Conservation (phyloP, 805 yeast species). For the Schwanniomyces polymorphus region DNA sequence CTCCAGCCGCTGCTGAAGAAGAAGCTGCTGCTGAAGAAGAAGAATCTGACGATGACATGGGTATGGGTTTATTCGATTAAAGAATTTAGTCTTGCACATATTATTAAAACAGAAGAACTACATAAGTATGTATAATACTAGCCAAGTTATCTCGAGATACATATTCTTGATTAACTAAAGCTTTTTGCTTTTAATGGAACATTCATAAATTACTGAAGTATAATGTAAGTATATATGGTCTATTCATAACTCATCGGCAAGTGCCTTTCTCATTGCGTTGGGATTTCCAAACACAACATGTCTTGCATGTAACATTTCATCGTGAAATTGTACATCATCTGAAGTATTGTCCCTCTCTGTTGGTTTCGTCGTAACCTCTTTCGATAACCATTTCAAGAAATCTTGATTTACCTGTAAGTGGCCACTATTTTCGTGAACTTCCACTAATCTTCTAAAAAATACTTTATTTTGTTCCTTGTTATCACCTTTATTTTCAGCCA, state of each 20-base stretch:
- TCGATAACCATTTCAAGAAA: conserved; percentile 66
- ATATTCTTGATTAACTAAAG: background rate
- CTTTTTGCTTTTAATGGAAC: background rate
- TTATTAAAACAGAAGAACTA: conserved; percentile 2
- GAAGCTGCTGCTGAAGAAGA: conserved; percentile 70
- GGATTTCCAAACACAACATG: conserved; percentile 80
- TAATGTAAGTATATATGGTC: background rate
- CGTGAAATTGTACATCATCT: conserved; percentile 38
- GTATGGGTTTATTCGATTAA: conserved; percentile 98
- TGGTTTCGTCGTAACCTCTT: conserved; percentile 30
- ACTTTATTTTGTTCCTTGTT: conserved; percentile 40
- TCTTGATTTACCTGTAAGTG: conserved; percentile 29
- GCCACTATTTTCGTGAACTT: conserved; percentile 30
- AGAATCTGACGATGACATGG: conserved; percentile 62
- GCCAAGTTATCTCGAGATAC: background rate
- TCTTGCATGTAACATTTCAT: conserved; percentile 41
- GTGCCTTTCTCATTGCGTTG: conserved; percentile 62
- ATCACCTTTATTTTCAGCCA: conserved; percentile 19
- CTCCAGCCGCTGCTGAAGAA: conserved; percentile 66
- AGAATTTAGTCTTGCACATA: conserved; percentile 6
- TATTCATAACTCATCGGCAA: conserved; percentile 36
- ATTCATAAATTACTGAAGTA: background rate
- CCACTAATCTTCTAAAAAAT: conserved; percentile 35
- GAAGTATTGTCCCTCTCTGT: conserved; percentile 26
- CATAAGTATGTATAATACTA: conserved; percentile 7